Conservation (phyloP, 2,329 filamentous ascomycete species). For the Microascus cirrosus region DNA sequence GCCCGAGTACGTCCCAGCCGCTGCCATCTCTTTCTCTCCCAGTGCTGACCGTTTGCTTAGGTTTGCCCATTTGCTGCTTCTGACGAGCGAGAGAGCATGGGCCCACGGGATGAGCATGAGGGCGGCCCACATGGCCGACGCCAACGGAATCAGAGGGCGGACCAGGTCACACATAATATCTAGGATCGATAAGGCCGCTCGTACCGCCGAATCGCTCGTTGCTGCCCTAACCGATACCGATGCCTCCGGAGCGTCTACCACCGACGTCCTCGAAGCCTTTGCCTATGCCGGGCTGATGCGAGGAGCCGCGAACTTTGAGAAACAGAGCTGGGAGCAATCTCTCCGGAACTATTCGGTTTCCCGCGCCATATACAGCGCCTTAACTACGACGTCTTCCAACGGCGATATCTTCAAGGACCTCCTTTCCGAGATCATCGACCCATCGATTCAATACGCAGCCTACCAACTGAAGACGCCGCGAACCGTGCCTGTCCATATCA, state of each 20-base stretch:
- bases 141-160: slow-evolving; percentile 66
- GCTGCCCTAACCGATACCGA: slow-evolving; percentile 51
- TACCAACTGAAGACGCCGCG: slow-evolving; percentile 85
- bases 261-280: slow-evolving; percentile 71
- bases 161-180: slow-evolving; percentile 84
- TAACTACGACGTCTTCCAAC: slow-evolving; percentile 50
- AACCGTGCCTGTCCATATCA: slow-evolving; percentile 67
- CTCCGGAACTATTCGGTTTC: slow-evolving; percentile 65
- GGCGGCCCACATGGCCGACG: slow-evolving; percentile 65
- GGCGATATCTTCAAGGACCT: slow-evolving; percentile 80
- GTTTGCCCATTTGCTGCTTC: slow-evolving; percentile 66
- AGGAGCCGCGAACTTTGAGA: slow-evolving; percentile 76
- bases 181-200: slow-evolving; percentile 68
- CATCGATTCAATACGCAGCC: slow-evolving; percentile 86
- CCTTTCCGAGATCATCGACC: slow-evolving; percentile 76
- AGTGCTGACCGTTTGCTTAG: slow-evolving; percentile 27
- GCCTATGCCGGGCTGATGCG: slow-evolving; percentile 71
- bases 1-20: slow-evolving; percentile 51
- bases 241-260: slow-evolving; percentile 52
- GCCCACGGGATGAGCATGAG: slow-evolving; percentile 95
- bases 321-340: slow-evolving; percentile 73
- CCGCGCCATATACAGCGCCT: slow-evolving; percentile 70
- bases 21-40: not conserved
- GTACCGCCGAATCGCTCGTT: slow-evolving; percentile 57
- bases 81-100: slow-evolving; percentile 85